Conservation (phyloP, 176 grass and related monocot species). For the Eragrostis curvula region DNA sequence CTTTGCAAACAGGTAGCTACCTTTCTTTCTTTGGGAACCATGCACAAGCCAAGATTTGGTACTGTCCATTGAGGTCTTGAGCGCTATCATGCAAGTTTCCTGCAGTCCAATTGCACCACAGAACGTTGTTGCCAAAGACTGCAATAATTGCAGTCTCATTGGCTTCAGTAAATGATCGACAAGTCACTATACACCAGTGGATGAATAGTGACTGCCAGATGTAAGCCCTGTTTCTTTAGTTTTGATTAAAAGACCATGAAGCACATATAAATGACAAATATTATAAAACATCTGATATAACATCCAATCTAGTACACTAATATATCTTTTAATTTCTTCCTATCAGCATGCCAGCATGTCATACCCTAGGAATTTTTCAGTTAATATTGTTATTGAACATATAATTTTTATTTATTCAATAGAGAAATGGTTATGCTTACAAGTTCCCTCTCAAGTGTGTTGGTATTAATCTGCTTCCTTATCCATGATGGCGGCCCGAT, state of each 20-base stretch:
- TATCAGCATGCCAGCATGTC: too few species aligned
- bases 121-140: neutral
- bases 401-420: too few species aligned
- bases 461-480: conserved; percentile 21
- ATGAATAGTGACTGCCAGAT: too few species aligned
- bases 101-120: neutral
- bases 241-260: too few species aligned
- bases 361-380: too few species aligned
- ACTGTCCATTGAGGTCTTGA: neutral
- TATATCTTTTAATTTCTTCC: too few species aligned
- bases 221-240: neutral
- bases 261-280: too few species aligned
- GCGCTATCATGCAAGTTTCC: neutral
- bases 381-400: too few species aligned
- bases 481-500: conserved; percentile 9
- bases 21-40: neutral
- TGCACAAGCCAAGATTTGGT: neutral
- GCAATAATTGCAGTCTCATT: neutral
- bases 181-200: neutral
- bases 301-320: too few species aligned
- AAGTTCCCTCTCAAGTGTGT: too few species aligned
- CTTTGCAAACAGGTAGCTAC: neutral
- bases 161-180: neutral
- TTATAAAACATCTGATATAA: too few species aligned
- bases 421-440: too few species aligned